Evolutionary conservation across 2,329 filamentous ascomycete genomes (phyloP).

Genomic region (Pestalotiopsis sp.): DNA sequence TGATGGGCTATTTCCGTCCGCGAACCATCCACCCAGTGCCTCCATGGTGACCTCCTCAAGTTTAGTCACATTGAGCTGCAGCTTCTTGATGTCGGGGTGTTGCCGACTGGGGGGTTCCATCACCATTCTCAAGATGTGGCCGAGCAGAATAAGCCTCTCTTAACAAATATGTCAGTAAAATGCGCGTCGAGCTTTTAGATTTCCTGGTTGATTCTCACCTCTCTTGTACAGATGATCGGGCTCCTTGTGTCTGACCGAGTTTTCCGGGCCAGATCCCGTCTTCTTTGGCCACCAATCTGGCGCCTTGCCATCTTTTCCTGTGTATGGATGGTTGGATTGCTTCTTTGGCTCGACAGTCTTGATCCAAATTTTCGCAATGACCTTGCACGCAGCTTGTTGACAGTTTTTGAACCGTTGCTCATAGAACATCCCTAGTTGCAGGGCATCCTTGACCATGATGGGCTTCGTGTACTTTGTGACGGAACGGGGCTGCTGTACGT

Average conservation of each 20-base stretch:
- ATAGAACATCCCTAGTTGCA: slow-evolving; percentile 62
- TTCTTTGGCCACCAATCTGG: slow-evolving; percentile 70
- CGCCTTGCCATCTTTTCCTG: slow-evolving; percentile 61
- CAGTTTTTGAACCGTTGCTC: slow-evolving; percentile 64
- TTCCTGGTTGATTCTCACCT: slow-evolving; percentile 45
- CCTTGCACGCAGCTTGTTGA: slow-evolving; percentile 73
- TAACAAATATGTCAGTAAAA: slow-evolving; percentile 13
- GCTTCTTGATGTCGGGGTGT: slow-evolving; percentile 54
- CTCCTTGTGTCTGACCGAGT: slow-evolving; percentile 68
- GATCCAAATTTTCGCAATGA: slow-evolving; percentile 76
- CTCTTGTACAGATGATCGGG: slow-evolving; percentile 73
- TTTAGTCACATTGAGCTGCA: slow-evolving; percentile 55
- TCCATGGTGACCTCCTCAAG: slow-evolving; percentile 62
- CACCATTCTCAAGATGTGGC: slow-evolving; percentile 63
- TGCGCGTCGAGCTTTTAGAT: not conserved
- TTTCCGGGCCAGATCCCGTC: slow-evolving; percentile 51
- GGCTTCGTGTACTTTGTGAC: slow-evolving; percentile 38
- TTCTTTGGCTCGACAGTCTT: slow-evolving; percentile 78
- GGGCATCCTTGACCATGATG: slow-evolving; percentile 56
- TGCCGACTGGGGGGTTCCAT: slow-evolving; percentile 52
- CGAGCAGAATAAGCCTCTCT: slow-evolving; percentile 63
- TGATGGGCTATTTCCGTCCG: slow-evolving; percentile 53
- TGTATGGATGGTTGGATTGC: slow-evolving; percentile 75
- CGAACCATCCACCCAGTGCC: slow-evolving; percentile 59
- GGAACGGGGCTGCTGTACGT: slow-evolving; percentile 41